Base-by-base conservation (phyloP, 768 basidiomycete genomes). In the Pleurotus sapidus region DNA sequence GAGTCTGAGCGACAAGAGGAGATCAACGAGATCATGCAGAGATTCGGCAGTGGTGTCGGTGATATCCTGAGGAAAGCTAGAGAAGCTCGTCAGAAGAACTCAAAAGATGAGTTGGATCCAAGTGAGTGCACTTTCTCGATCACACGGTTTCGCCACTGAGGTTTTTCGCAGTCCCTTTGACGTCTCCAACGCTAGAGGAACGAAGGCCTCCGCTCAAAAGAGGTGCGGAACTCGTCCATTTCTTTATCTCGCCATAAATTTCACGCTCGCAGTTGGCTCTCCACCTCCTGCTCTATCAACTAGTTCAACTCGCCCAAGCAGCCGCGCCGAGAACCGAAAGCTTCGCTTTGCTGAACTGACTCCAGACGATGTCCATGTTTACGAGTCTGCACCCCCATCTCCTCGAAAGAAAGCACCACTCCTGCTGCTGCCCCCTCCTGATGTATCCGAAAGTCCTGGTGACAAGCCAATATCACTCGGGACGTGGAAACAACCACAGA, bases 331-430 rank as follows among this genome's bases (percentile, higher is more conserved):
- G 60, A 54, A 42, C 51, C 79, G 87, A 12, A 83, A 72, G 61
- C 70, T 93, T 27, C 84, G 91, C 15, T 94, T 94, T 64, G 88
- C 90, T 30, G 86, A 92, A 39, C 74, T 91, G 14, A 82, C 79
- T 1, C 84, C 89, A 0, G 71, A 81, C n/a, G 88, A 93, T 64
- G 83, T 93, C 2, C 79, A 91, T 68, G 87, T 93, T 1, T 93
- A 93, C 64, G 88, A 91, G 63, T 92, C 91, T 12, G 86, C 84
- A 1, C 91, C 90, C 3, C 74, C 87, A 1, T 91, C 92, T 3
- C 91, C 91, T 0, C 77, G 77, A n/a, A 81, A 78, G 59, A 80
- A 77, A 58, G 65, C 72, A 0, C 72, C 91, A 1, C 84, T 50
- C 15, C 38, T 61, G 12, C 53, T 90, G 0, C 74, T 90, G 2